phyloP scores from a whole-genome alignment of 177 flowering plant species.

The Vitis hybrid region DNA sequence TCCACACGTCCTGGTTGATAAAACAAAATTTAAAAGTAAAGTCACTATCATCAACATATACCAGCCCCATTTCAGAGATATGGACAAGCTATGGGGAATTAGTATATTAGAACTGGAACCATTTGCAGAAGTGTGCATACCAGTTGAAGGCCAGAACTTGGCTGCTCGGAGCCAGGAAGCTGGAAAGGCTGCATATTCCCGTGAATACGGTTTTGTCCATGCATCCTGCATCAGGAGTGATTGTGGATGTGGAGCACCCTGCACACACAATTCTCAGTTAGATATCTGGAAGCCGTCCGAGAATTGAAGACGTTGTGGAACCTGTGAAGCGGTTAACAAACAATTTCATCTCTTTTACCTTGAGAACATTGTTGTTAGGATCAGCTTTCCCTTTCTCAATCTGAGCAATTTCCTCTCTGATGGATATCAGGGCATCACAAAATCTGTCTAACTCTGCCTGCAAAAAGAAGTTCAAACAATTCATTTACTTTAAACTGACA shows the following conservation, averaged over 20 bases:
- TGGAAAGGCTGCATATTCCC: conserved; percentile 95
- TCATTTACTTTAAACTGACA: conserved; percentile 4
- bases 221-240: conserved; percentile 87
- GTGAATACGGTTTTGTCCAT: conserved; percentile 91
- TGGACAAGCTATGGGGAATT: background rate
- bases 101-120: background rate
- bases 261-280: conserved; percentile 25
- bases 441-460: conserved; percentile 98
- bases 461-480: conserved; percentile 8
- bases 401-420: conserved; percentile 86
- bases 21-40: background rate
- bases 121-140: conserved; percentile 27
- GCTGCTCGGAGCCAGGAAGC: conserved; percentile 86
- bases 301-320: background rate
- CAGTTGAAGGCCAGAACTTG: conserved; percentile 98
- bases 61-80: background rate
- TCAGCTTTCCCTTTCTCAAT: conserved; percentile 93
- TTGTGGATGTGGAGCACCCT: conserved; percentile 98
- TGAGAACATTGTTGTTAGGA: conserved; percentile 80
- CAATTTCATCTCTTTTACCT: conserved; percentile 42
- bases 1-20: conserved; percentile 79
- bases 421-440: conserved; percentile 93
- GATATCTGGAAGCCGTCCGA: background rate
- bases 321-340: background rate
- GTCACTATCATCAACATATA: background rate